These are phyloP conservation scores for Puccinia polysora DNA, from an alignment of 1,284 basidiomycete species.

Conservation along the genomic window DNA sequence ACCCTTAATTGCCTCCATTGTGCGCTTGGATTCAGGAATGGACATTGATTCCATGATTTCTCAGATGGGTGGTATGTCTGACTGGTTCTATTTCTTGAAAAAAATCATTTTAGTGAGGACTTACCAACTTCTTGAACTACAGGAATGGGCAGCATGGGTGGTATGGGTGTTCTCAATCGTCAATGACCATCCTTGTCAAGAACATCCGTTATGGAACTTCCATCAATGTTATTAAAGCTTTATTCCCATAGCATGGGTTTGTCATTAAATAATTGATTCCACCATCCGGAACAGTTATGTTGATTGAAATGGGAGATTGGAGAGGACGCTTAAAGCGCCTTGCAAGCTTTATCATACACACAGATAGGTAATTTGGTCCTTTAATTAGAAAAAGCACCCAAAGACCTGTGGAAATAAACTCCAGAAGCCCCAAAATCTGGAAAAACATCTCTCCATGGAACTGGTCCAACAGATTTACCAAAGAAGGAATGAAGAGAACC, in stretches of 20 bases:
- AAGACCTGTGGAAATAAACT: constrained; percentile 61
- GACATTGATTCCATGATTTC: constrained; percentile 40
- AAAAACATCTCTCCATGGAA: not conserved
- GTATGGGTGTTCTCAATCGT: not conserved
- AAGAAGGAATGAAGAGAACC: constrained; percentile 57
- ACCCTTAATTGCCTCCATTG: no score
- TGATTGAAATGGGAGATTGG: constrained; percentile 77
- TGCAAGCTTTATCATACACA: constrained; percentile 77
- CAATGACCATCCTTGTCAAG: constrained; percentile 82
- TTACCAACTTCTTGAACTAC: not conserved
- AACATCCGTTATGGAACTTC: constrained; percentile 93
- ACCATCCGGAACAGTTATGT: constrained; percentile 86
- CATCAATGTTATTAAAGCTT: constrained; percentile 65
- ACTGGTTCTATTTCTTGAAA: not conserved
- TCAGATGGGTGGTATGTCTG: constrained; percentile 31
- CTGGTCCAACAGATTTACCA: not conserved
- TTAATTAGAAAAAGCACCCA: constrained; percentile 87
- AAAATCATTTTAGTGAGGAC: not conserved
- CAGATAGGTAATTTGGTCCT: constrained; percentile 81
- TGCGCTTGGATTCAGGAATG: constrained; percentile 19
- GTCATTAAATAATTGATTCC: constrained; percentile 77
- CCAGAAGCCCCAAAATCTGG: constrained; percentile 6
- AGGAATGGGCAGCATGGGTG: constrained; percentile 13
- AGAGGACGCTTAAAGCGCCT: constrained; percentile 68
- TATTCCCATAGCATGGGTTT: constrained; percentile 74